These are phyloP conservation scores for Dryadomyces sulphureus DNA, from an alignment of 2,329 filamentous ascomycete species.

Conservation along the genomic window DNA sequence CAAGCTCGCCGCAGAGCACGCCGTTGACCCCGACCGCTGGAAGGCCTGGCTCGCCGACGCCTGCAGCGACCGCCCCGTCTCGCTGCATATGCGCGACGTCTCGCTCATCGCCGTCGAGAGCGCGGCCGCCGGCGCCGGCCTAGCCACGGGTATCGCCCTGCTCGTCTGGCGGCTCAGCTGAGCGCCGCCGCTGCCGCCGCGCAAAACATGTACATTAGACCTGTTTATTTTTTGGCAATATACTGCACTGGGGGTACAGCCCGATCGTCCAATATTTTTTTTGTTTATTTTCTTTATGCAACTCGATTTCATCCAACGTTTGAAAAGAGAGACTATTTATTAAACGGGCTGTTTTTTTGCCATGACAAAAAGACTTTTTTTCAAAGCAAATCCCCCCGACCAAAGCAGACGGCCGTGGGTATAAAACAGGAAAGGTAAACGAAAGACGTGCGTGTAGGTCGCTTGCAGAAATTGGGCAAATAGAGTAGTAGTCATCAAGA, in stretches of 20 bases:
- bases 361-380: background rate
- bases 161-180: slow-evolving; percentile 14
- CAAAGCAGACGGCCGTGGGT: background rate
- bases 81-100: slow-evolving; percentile 52
- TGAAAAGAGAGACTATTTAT: too few relatives aligned
- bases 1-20: slow-evolving; percentile 16
- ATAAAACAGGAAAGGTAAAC: background rate
- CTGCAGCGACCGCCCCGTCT: slow-evolving; percentile 49
- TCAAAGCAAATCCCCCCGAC: background rate
- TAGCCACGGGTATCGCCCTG: slow-evolving; percentile 6
- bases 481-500: background rate
- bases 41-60: slow-evolving; percentile 38
- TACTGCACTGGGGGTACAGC: background rate
- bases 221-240: too few relatives aligned
- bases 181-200: too few relatives aligned
- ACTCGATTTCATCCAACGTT: too few relatives aligned
- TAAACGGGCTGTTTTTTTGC: background rate
- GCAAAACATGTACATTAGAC: background rate
- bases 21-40: slow-evolving; percentile 29
- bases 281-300: background rate
- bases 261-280: background rate
- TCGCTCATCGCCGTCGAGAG: slow-evolving; percentile 57
- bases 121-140: slow-evolving; percentile 44
- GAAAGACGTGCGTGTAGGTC: background rate
- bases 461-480: background rate